phyloP scores from a whole-genome alignment of 1,139 yeast species.

The Geotrichum carabidarum region DNA sequence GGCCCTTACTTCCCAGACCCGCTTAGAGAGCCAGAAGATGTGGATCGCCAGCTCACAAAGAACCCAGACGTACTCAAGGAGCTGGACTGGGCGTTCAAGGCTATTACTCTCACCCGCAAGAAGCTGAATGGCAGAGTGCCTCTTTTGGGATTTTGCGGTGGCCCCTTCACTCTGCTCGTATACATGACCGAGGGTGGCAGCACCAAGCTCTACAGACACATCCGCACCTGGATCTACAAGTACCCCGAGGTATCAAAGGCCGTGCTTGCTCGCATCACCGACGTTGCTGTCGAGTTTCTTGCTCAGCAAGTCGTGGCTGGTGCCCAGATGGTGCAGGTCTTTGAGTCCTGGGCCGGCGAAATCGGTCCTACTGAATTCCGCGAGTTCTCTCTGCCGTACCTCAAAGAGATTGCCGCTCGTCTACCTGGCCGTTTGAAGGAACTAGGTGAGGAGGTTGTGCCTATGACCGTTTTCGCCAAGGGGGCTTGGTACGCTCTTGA shows the following conservation, averaged over 20 bases:
- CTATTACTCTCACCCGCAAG: conserved; percentile 79
- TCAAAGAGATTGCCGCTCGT: conserved; percentile 65
- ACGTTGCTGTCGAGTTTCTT: conserved; percentile 84
- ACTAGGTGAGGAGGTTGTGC: conserved; percentile 72
- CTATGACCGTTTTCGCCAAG: conserved; percentile 86
- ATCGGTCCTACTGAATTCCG: conserved; percentile 83
- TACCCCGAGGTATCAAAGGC: conserved; percentile 68
- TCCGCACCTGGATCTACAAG: conserved; percentile 85
- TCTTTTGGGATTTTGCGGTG: conserved; percentile 90
- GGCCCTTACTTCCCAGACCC: conserved; percentile 95
- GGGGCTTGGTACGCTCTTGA: conserved; percentile 98
- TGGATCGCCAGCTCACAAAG: conserved; percentile 49
- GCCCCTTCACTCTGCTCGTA: conserved; percentile 95
- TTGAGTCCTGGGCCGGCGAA: conserved; percentile 98
- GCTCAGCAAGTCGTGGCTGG: conserved; percentile 96
- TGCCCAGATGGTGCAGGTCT: conserved; percentile 94
- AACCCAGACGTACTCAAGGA: conserved; percentile 69
- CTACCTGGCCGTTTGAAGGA: conserved; percentile 67
- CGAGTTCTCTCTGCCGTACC: conserved; percentile 83
- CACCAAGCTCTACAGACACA: conserved; percentile 81
- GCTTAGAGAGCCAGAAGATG: conserved; percentile 65
- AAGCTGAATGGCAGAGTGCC: conserved; percentile 89
- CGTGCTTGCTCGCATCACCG: conserved; percentile 73
- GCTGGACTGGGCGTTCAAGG: conserved; percentile 89
- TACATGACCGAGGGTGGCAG: conserved; percentile 99